phyloP scores from a whole-genome alignment of 164 flowering plant genomes.

The Paratinospora sagittata region DNA sequence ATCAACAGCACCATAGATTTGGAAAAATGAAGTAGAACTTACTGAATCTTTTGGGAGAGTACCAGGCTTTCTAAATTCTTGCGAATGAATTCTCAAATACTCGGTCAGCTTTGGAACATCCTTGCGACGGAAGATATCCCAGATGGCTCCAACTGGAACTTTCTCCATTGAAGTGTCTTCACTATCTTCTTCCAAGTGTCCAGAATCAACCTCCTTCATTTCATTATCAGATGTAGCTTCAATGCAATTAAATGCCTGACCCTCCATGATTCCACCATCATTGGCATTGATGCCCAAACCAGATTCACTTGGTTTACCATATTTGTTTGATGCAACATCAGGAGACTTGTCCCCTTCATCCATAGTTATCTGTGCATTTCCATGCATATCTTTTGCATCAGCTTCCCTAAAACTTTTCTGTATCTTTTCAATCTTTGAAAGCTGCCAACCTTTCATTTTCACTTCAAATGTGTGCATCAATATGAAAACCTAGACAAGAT shows the following conservation, averaged over 20 bases:
- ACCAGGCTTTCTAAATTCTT: conserved; percentile 36
- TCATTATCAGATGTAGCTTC: conserved; percentile 24
- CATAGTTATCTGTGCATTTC: conserved; percentile 21
- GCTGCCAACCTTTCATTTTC: conserved; percentile 40
- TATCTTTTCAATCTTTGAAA: conserved; percentile 26
- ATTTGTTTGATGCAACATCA: conserved; percentile 27
- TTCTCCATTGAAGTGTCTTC: conserved; percentile 18
- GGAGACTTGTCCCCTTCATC: conserved; percentile 29
- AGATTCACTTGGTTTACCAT: conserved; percentile 21
- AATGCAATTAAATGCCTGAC: conserved; percentile 19
- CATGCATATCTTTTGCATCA: conserved; percentile 22
- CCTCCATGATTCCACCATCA: conserved; percentile 33
- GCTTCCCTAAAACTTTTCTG: conserved; percentile 28
- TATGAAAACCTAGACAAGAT: conserved; percentile 54
- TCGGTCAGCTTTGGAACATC: conserved; percentile 72
- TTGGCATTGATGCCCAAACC: conserved; percentile 20
- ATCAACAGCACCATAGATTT: background rate
- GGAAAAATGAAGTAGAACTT: conserved; percentile 20
- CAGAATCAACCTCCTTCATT: conserved; percentile 24
- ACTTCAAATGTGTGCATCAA: conserved; percentile 70
- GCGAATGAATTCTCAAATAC: conserved; percentile 48
- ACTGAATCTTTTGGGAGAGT: conserved; percentile 29
- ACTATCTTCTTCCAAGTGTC: conserved; percentile 15
- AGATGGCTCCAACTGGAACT: conserved; percentile 47
- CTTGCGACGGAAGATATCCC: conserved; percentile 85